Evolutionary conservation across 1,139 yeast genomes (phyloP).

Genomic region (Hemisphaericaspora subhashii): DNA sequence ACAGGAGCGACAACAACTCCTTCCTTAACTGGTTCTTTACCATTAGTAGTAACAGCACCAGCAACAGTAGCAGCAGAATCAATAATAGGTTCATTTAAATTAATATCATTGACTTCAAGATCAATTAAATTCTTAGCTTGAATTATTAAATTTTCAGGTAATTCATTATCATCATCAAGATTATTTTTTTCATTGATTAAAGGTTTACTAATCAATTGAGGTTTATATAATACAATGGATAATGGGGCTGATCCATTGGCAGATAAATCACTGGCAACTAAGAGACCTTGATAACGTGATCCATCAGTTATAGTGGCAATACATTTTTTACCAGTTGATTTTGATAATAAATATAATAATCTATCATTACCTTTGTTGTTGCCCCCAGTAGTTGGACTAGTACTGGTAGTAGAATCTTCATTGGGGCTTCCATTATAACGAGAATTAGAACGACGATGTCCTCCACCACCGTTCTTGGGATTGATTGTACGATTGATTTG

Average conservation of each 20-base stretch:
- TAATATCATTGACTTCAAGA: conserved; percentile 49
- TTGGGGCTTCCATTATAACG: conserved; percentile 13
- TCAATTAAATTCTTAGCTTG: conserved; percentile 65
- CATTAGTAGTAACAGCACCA: too few species aligned
- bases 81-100: conserved; percentile 25
- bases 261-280: conserved; percentile 36
- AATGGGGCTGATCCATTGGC: conserved; percentile 27
- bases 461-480: conserved; percentile 19
- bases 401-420: conserved; percentile 2
- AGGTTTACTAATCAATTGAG: conserved; percentile 31
- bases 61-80: too few species aligned
- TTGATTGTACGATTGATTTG: conserved; percentile 22
- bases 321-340: conserved; percentile 57
- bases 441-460: conserved; percentile 30
- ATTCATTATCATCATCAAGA: conserved; percentile 29
- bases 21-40: background rate
- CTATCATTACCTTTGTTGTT: conserved; percentile 37
- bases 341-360: conserved; percentile 48
- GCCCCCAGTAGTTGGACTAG: conserved; percentile 1
- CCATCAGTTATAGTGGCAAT: conserved; percentile 66
- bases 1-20: background rate
- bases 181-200: conserved; percentile 34
- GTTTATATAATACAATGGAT: conserved; percentile 56
- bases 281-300: conserved; percentile 57
- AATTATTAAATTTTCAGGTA: conserved; percentile 51